Conservation (phyloP, 306 rosid genomes). For the Sicyos baderoa region DNA sequence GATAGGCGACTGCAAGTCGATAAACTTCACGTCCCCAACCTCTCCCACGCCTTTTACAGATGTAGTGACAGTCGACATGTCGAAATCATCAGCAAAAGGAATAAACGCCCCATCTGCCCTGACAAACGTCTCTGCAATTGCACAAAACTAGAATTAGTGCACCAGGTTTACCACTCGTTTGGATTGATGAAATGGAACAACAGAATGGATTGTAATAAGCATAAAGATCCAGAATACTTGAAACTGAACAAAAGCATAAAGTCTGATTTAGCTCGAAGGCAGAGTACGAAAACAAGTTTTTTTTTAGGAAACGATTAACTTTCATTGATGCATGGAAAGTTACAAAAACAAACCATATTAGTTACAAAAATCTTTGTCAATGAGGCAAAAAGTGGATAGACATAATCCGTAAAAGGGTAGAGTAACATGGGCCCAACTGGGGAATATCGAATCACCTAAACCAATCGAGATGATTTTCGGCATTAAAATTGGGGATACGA, state of each 20-base stretch:
- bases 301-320: too few relatives aligned
- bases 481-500: background rate
- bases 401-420: too few relatives aligned
- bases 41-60: conserved; percentile 83
- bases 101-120: conserved; percentile 98
- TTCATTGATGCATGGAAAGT: too few relatives aligned
- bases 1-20: conserved; percentile 83
- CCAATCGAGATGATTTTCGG: background rate
- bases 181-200: background rate
- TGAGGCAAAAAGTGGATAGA: too few relatives aligned
- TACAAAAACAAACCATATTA: too few relatives aligned
- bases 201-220: background rate
- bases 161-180: background rate
- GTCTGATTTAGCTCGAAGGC: background rate
- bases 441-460: background rate
- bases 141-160: conserved; percentile 16
- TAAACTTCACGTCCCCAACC: conserved; percentile 67
- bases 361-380: too few relatives aligned
- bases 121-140: conserved; percentile 83
- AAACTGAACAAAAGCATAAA: background rate
- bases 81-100: conserved; percentile 96
- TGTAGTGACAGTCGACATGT: conserved; percentile 80
- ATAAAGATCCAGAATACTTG: background rate
- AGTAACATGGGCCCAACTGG: background rate
- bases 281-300: background rate